phyloP scores from a whole-genome alignment of 1,139 yeast species.

The Taphrina flavorubra region DNA sequence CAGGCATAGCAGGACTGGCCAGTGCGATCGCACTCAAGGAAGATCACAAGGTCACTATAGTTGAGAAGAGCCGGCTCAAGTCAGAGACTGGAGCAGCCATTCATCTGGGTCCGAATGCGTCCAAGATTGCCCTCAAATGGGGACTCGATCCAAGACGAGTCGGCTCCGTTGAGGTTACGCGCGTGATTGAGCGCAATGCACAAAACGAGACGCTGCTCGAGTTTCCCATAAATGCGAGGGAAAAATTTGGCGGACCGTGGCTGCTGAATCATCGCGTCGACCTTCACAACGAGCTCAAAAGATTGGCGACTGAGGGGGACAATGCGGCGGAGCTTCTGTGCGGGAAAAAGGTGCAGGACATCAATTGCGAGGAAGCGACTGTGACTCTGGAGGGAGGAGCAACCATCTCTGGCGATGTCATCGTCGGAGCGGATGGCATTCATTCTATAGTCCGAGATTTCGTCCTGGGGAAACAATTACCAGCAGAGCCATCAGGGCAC shows the following conservation, averaged over 20 bases:
- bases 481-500: slow-evolving; percentile 50
- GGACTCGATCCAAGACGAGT: slow-evolving; percentile 51
- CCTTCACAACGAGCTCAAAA: slow-evolving; percentile 44
- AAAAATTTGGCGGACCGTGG: slow-evolving; percentile 48
- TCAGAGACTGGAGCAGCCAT: slow-evolving; percentile 57
- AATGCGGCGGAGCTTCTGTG: slow-evolving; percentile 47
- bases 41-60: slow-evolving; percentile 52
- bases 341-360: slow-evolving; percentile 50
- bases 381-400: slow-evolving; percentile 11
- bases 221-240: slow-evolving; percentile 47
- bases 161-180: slow-evolving; percentile 46
- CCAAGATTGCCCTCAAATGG: slow-evolving; percentile 49
- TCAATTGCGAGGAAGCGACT: slow-evolving; percentile 47
- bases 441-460: slow-evolving; percentile 49
- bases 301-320: slow-evolving; percentile 47
- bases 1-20: slow-evolving; percentile 55
- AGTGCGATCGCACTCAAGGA: slow-evolving; percentile 52
- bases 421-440: slow-evolving; percentile 56
- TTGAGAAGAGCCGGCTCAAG: slow-evolving; percentile 52
- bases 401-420: slow-evolving; percentile 50
- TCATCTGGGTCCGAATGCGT: slow-evolving; percentile 53
- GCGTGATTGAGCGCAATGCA: slow-evolving; percentile 50
- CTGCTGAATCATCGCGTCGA: slow-evolving; percentile 47
- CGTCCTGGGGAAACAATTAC: slow-evolving; percentile 45
- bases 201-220: slow-evolving; percentile 2